Base-by-base conservation (phyloP, 805 yeast species). In the Torulaspora gathmanii region DNA sequence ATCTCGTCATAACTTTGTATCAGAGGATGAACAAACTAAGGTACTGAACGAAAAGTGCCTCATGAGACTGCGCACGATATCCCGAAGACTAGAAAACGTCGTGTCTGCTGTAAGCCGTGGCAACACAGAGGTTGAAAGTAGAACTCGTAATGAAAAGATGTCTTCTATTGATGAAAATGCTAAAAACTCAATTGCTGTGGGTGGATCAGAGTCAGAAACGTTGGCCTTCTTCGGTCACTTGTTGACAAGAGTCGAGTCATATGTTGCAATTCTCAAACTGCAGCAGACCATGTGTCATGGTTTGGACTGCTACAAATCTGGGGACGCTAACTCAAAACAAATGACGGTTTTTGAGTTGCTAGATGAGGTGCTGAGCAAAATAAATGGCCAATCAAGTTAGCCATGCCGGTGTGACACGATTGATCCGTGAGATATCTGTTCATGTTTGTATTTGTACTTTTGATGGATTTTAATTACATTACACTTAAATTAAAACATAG, bases 191-290 rank as follows among this genome's bases (percentile, higher is more conserved):
- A 40, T 45, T 8, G 34, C 37, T 2, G 37, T 39, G 13, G 39
- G 60, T 20, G 73, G 62, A 37, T 45, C 47, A 20, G 88, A 82
- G 33, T 58, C 81, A 31, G 62, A 80, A 33, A 20, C 33, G 11
- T 4, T 38, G 29, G 69, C 74, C 4, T 70, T 82, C 35, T 67
- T 85, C 49, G 87, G 82, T 46, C 84, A 80, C 52, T 65, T 82
- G 22, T 76, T 83, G 11, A 78, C 89, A 0, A 72, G 95, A 60
- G 69, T 86, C 31, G 95, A 86, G 58, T 74, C 78, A 42, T 70
- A 78, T 47, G 77, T 78, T 12, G 69, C 74, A 1, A 50, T 71
- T 36, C 53, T 79, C 40, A 62, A 67, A 17, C 45, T 77, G 28
- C 70, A 80, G 45, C 76, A 73, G 51, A 56, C 57, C 19, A 52